These are phyloP conservation scores for Emericellopsis atlantica DNA, from an alignment of 2,329 filamentous ascomycete species.

Conservation along the genomic window DNA sequence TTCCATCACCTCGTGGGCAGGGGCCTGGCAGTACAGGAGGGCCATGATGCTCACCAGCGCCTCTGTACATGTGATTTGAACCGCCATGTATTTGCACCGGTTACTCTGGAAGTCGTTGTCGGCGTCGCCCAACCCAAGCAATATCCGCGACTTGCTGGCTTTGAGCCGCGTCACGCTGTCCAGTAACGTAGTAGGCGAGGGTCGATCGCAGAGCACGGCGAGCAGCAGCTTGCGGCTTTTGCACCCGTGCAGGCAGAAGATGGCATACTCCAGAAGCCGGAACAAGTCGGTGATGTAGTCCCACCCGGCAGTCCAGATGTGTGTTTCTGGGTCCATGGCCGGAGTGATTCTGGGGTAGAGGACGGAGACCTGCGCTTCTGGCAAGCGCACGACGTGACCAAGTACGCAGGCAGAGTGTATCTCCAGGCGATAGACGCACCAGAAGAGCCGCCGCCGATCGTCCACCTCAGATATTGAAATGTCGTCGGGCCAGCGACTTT, in stretches of 20 bases:
- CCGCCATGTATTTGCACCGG: slow-evolving; percentile 1
- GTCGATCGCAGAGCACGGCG: neutral
- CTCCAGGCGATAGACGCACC: slow-evolving; percentile 10
- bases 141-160: neutral
- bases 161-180: slow-evolving; percentile 1
- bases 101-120: slow-evolving; percentile 1
- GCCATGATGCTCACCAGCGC: slow-evolving; percentile 2
- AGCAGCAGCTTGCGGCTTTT: slow-evolving; percentile 1
- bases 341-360: slow-evolving; percentile 5
- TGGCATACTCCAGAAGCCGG: slow-evolving; percentile 1
- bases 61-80: slow-evolving; percentile 2
- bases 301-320: slow-evolving; percentile 1
- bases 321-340: slow-evolving; percentile 1
- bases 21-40: slow-evolving; percentile 1
- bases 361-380: slow-evolving; percentile 7
- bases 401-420: slow-evolving; percentile 9
- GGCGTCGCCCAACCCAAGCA: neutral
- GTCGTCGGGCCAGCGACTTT: slow-evolving; percentile 6
- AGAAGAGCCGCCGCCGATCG: slow-evolving; percentile 8
- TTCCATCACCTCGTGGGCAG: slow-evolving; percentile 1
- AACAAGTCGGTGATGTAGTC: slow-evolving; percentile 3
- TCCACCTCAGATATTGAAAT: slow-evolving; percentile 5
- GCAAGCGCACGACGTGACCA: slow-evolving; percentile 8
- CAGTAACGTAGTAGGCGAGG: slow-evolving; percentile 1
- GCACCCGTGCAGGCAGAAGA: neutral